Percentiles rank a stretch among this genome's conserved stretches.
These are phyloP conservation scores for Serendipita sp. DNA, from an alignment of 768 basidiomycete species.

Conservation along the genomic window DNA sequence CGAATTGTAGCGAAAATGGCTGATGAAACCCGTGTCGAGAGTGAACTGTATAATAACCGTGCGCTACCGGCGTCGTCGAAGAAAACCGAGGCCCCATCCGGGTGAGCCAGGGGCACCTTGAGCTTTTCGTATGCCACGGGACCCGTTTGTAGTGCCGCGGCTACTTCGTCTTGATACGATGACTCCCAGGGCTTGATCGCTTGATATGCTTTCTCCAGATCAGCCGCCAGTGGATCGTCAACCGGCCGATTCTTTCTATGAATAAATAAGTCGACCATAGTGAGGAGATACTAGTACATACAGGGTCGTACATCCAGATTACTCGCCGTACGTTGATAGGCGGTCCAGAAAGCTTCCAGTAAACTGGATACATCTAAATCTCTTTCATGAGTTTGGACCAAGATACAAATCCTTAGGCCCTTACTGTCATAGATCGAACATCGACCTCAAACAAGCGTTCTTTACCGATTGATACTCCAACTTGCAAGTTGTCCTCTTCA, in stretches of 20 bases:
- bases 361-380: constrained; percentile 21
- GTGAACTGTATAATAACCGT: constrained; percentile 16
- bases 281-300: constrained; percentile 2
- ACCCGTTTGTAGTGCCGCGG: constrained; percentile 20
- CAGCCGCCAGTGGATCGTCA: constrained; percentile 22
- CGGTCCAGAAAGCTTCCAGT: constrained; percentile 24
- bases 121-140: constrained; percentile 23
- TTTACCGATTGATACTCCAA: constrained; percentile 14
- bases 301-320: constrained; percentile 25
- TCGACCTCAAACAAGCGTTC: constrained; percentile 18
- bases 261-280: not conserved
- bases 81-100: constrained; percentile 16
- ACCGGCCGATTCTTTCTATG: constrained; percentile 19
- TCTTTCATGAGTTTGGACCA: not conserved
- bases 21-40: constrained; percentile 7
- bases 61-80: constrained; percentile 24
- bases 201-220: constrained; percentile 24
- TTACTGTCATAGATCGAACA: constrained; percentile 15
- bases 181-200: constrained; percentile 22
- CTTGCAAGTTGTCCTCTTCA: constrained; percentile 10
- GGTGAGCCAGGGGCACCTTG: constrained; percentile 15
- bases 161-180: constrained; percentile 24
- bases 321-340: constrained; percentile 22
- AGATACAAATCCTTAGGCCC: not conserved
- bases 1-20: constrained; percentile 7